Conservation (phyloP, 495 filamentous ascomycete genomes). For the Neurospora sp. region DNA sequence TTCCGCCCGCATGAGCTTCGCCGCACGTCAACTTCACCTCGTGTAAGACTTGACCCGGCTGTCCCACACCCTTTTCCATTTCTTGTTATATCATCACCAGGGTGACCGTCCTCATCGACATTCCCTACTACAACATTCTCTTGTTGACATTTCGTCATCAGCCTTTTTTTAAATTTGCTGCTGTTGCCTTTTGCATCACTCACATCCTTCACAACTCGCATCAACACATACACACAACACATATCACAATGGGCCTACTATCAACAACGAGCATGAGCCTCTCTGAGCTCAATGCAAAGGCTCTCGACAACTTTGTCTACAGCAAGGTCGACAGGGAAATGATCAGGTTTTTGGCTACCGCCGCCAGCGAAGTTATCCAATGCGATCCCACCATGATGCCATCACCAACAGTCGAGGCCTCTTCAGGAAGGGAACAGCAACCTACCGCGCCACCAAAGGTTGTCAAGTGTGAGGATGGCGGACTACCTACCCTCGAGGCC, state of each 20-base stretch:
- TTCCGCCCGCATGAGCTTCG: slow-evolving; percentile 12
- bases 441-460: slow-evolving; percentile 56
- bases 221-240: slow-evolving; percentile 9
- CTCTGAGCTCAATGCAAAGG: slow-evolving; percentile 58
- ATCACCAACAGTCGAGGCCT: slow-evolving; percentile 15
- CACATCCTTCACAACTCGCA: slow-evolving; percentile 4
- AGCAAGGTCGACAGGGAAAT: slow-evolving; percentile 71
- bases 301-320: slow-evolving; percentile 83
- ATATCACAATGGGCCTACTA: slow-evolving; percentile 27
- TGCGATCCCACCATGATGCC: slow-evolving; percentile 59
- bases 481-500: slow-evolving; percentile 67
- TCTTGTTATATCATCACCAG: slow-evolving; percentile 8
- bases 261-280: slow-evolving; percentile 23
- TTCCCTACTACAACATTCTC: background rate
- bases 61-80: slow-evolving; percentile 1
- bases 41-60: slow-evolving; percentile 9
- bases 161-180: too few relatives aligned
- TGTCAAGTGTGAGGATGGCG: slow-evolving; percentile 27
- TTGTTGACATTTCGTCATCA: slow-evolving; percentile 14
- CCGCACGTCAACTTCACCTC: slow-evolving; percentile 12
- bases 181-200: slow-evolving; percentile 1
- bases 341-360: slow-evolving; percentile 74
- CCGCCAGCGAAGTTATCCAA: slow-evolving; percentile 79
- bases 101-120: slow-evolving; percentile 8
- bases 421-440: slow-evolving; percentile 40